A percentile compares a stretch with the other conserved stretches of the same genome.
Evolutionary conservation across 345 rosid species (phyloP).

Genomic region (Arabis hirsuta): DNA sequence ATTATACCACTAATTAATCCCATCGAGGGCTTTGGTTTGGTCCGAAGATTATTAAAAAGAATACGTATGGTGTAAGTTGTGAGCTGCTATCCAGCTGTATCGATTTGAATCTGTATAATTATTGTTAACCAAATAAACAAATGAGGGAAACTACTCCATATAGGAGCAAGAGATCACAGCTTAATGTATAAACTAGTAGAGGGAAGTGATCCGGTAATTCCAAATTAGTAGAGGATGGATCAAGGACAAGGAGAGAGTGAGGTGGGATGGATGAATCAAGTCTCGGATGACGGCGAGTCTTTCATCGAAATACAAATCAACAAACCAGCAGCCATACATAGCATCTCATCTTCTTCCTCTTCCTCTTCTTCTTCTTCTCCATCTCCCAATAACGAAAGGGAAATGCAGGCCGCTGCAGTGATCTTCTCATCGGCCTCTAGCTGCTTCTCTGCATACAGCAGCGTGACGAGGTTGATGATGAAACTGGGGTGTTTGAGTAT

Average conservation of each 20-base stretch:
- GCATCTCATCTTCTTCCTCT: conserved; percentile 6
- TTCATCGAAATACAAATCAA: conserved; percentile 38
- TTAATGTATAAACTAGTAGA: conserved; percentile 6
- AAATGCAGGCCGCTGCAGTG: conserved; percentile 6
- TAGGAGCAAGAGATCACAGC: conserved; percentile 2
- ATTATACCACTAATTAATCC: conserved; percentile 11
- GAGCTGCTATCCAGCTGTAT: conserved; percentile 28
- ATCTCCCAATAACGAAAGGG: conserved; percentile 26
- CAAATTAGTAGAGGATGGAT: conserved; percentile 1
- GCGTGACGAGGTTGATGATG: conserved; percentile 34
- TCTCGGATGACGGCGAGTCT: conserved; percentile 24
- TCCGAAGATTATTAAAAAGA: not conserved
- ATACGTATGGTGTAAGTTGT: conserved; percentile 19
- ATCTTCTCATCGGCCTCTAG: conserved; percentile 25
- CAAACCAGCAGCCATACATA: not conserved
- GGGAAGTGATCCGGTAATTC: not conserved
- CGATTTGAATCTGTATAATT: not conserved
- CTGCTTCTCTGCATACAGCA: conserved; percentile 35
- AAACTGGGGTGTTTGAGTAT: conserved; percentile 36
- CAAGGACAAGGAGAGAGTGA: conserved; percentile 7
- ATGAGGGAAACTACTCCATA: not conserved
- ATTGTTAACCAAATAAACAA: conserved; percentile 5
- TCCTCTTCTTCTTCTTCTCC: not conserved
- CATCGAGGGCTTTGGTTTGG: conserved; percentile 19
- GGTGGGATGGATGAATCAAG: conserved; percentile 28